phyloP scores from a whole-genome alignment of 495 filamentous ascomycete species.

The Aspergillus nidulans region DNA sequence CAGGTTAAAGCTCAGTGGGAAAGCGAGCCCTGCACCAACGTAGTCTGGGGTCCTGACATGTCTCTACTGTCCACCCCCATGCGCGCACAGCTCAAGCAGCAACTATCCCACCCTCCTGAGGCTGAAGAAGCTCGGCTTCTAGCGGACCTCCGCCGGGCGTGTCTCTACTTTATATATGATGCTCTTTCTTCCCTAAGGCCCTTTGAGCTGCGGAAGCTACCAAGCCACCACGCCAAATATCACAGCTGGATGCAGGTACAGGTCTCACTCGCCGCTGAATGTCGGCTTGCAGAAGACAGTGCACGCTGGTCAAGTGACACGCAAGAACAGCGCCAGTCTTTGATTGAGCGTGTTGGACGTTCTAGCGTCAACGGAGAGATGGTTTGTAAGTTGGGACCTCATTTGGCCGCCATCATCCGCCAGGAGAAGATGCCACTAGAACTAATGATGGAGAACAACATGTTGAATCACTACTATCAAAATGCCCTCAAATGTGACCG shows the following conservation, averaged over 20 bases:
- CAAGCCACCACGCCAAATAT: neutral
- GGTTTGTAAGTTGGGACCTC: neutral
- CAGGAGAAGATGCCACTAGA: neutral
- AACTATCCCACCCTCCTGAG: neutral
- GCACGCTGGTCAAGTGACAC: neutral
- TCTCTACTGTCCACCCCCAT: neutral
- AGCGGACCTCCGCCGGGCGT: neutral
- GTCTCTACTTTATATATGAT: neutral
- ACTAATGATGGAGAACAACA: neutral
- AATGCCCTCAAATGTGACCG: neutral
- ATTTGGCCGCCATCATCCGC: slow-evolving; percentile 2
- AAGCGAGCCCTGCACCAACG: neutral
- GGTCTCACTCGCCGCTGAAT: neutral
- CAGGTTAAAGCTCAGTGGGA: too few relatives aligned
- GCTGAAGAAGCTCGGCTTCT: neutral
- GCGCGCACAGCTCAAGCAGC: neutral
- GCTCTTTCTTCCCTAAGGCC: neutral
- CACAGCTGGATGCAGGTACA: neutral
- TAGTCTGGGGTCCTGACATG: neutral
- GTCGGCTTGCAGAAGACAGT: neutral
- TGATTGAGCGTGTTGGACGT: neutral
- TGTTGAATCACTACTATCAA: slow-evolving; percentile 1
- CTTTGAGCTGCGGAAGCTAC: neutral
- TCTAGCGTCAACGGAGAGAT: neutral
- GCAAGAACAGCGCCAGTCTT: neutral